A percentile compares a stretch with the other conserved stretches of the same genome.
These are phyloP conservation scores for Fusarium anthophilum DNA, from an alignment of 2,329 filamentous ascomycete species.

Conservation along the genomic window DNA sequence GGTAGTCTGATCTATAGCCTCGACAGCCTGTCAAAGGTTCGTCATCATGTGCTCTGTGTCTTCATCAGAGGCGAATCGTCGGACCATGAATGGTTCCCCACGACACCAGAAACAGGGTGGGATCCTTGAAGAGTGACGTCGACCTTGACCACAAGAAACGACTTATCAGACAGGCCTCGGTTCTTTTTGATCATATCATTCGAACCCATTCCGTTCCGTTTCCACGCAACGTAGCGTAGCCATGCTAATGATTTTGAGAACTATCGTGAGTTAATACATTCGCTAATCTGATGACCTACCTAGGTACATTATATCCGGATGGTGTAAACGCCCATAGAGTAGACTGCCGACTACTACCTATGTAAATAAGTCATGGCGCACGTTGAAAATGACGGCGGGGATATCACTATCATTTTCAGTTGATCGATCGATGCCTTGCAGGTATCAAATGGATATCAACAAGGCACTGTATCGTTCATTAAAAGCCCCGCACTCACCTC, in stretches of 20 bases:
- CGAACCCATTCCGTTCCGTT: not conserved
- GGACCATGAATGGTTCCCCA: slow-evolving; percentile 30
- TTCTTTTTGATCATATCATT: not conserved
- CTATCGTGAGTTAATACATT: not conserved
- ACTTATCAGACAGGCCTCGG: slow-evolving; percentile 7
- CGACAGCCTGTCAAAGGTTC: slow-evolving; percentile 15
- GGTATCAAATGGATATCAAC: not conserved
- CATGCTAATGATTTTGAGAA: not conserved
- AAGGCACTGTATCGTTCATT: not conserved
- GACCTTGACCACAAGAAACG: slow-evolving; percentile 13
- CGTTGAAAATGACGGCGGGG: slow-evolving; percentile 1
- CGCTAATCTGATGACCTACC: not conserved
- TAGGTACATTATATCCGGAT: not conserved
- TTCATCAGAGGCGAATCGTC: slow-evolving; percentile 30
- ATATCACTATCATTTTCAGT: not conserved
- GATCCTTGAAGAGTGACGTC: slow-evolving; percentile 41
- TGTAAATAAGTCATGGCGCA: not conserved
- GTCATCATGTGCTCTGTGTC: slow-evolving; percentile 38
- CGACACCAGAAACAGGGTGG: slow-evolving; percentile 37
- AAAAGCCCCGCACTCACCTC: not conserved
- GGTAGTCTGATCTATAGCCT: not conserved
- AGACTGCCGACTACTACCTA: not conserved
- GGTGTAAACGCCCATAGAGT: not conserved
- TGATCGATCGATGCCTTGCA: not conserved
- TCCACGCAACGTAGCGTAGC: not conserved